Base-by-base conservation (phyloP, 176 grass and related monocot species). In the Zoysia pacifica region DNA sequence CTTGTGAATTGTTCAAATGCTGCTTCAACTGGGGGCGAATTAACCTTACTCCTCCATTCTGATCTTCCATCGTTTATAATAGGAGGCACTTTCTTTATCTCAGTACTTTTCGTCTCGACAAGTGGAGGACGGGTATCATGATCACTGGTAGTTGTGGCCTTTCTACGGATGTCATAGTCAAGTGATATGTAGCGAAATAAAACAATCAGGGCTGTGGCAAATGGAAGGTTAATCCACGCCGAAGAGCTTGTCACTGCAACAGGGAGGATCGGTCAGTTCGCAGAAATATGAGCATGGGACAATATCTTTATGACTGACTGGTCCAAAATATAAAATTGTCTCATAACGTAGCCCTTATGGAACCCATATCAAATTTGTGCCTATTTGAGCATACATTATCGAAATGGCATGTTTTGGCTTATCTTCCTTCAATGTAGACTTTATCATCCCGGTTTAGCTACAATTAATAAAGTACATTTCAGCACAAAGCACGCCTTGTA, bases 201-300 rank as follows among this genome's bases (percentile, higher is more conserved):
- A 53, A 93, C 75, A 70, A 99, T 89, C 75, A 95, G 70, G 68
- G 90, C 86, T 37, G 88, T 80, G 12, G 96, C 90, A 79, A 84
- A 84, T 41, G 96, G 96, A 43, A 99, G 66, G 79, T 99, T 99
- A 83, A 95, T 87, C 92, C 92, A 99, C 67, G 95, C 96, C 66
- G 93, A 99, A 12, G 93, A 95, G 79, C 96, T 99, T 41, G 96
- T 99, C 77, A 99, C 96, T 99, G 92, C 76, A 89, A 87, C 44
- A 54, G 76, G 46, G 28, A 20, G 75, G 49, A 89, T 45, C 6
- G 9, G 41, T 14, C 16, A 13, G 47, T 89, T 67, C 62, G 63
- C 45, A 40, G 9, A 16, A 18, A 67, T 64, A 46, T 49, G 18
- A 83, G 52, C 36, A 15, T 60, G 68, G 43, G 42, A 20, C n/a